Base-by-base conservation (phyloP, 2,329 filamentous ascomycete genomes). In the Beauveria medogensis region DNA sequence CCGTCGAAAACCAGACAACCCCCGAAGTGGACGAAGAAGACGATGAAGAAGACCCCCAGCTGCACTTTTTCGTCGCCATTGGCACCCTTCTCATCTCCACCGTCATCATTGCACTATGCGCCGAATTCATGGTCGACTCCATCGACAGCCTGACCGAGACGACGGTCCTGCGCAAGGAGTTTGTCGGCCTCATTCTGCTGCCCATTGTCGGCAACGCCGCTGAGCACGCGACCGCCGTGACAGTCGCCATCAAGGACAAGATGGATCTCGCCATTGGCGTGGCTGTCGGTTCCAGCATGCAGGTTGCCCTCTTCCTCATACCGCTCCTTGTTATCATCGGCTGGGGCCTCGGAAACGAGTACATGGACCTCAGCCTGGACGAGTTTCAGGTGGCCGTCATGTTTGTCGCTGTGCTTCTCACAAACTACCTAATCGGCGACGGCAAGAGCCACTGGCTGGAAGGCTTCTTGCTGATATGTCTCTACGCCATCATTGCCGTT, bases 371-470 rank as follows among this genome's bases (percentile, higher is more conserved):
- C 5, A 88, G 88, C 71, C 94, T 96, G 71, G 91, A 95, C 69
- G 86, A 86, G 1, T 97, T 97, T 78, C 91, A 96, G 75, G 87
- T 96, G 16, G 88, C 92, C 24, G 87, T 89, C 46, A 77, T 96
- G 46, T 95, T 96, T 67, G 89, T 94, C 14, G 86, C 90, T 2
- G 90, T 91, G 0, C 83, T 96, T 47, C 80, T 96, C 40, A 89
- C 92, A 62, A 96, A 95, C 71, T 96, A 95, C 70, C 75, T 96
- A 48, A 91, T 95, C 54, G 81, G 87, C 22, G 91, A 95, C 67
- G 91, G 91, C 34, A 85, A 91, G 71, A 92, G 87, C 64, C 91
- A 93, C 67, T 94, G 90, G 77, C 80, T 93, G 0, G 90, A 94
- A 72, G 90, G 90, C 3, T 84, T 86, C 63, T 75, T 93, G 62